These are phyloP conservation scores for Nannizziopsis barbatae DNA, from an alignment of 2,329 filamentous ascomycete genomes.

Conservation along the genomic window DNA sequence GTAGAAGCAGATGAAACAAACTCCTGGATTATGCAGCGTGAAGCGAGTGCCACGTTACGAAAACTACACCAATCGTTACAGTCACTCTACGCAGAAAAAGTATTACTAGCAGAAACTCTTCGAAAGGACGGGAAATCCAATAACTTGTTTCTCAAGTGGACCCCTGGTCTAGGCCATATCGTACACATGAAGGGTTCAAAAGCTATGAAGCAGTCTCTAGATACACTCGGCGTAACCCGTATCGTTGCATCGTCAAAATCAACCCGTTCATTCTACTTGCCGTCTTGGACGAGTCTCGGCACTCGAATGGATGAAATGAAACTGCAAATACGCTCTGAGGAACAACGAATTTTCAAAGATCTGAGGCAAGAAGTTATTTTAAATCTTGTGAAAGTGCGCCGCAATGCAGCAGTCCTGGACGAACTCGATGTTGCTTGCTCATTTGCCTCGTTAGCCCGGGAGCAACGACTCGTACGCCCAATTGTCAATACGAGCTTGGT, in stretches of 20 bases:
- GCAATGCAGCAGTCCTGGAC: slow-evolving; percentile 83
- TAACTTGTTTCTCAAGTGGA: slow-evolving; percentile 72
- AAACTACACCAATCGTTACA: slow-evolving; percentile 59
- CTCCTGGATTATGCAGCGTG: slow-evolving; percentile 52
- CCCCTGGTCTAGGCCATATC: slow-evolving; percentile 75
- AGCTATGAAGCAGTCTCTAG: slow-evolving; percentile 43
- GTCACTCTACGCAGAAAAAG: slow-evolving; percentile 49
- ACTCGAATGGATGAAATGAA: slow-evolving; percentile 66
- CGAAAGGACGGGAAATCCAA: slow-evolving; percentile 50
- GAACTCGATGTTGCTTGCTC: slow-evolving; percentile 84
- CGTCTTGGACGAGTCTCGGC: slow-evolving; percentile 75
- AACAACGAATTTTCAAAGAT: slow-evolving; percentile 64
- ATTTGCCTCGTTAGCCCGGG: slow-evolving; percentile 66
- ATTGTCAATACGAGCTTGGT: slow-evolving; percentile 52
- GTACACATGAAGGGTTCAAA: slow-evolving; percentile 74
- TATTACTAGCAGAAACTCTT: slow-evolving; percentile 48
- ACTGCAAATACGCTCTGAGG: slow-evolving; percentile 68
- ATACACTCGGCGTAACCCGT: slow-evolving; percentile 36
- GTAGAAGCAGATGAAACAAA: slow-evolving; percentile 37
- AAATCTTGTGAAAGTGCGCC: slow-evolving; percentile 73
- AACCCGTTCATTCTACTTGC: slow-evolving; percentile 72
- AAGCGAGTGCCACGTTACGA: slow-evolving; percentile 55
- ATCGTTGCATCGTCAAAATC: slow-evolving; percentile 68
- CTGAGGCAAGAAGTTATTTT: slow-evolving; percentile 66
- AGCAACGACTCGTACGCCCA: slow-evolving; percentile 64